Conservation (phyloP, 257 asterid species). For the Paraleonurus japonicus region DNA sequence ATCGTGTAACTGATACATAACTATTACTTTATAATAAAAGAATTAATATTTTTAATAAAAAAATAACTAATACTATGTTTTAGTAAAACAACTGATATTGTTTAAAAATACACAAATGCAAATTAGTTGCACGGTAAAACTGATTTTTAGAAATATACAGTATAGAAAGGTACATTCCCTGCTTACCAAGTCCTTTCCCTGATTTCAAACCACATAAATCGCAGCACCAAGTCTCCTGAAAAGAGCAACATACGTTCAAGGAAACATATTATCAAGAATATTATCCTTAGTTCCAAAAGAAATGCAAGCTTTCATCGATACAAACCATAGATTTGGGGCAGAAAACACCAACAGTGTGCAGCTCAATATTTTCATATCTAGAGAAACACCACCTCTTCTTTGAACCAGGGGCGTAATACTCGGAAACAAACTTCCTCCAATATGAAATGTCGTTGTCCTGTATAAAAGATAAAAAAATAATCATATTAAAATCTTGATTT, state of each 20-base stretch:
- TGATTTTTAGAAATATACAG: not conserved
- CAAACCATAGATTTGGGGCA: slow-evolving; percentile 46
- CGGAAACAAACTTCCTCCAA: slow-evolving; percentile 59
- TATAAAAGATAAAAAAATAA: not conserved
- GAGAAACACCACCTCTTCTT: slow-evolving; percentile 69
- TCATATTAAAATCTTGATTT: not conserved
- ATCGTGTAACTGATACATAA: not conserved
- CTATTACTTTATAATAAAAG: too few relatives aligned
- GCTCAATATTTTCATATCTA: slow-evolving; percentile 38
- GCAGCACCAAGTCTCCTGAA: slow-evolving; percentile 56
- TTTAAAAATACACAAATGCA: too few relatives aligned
- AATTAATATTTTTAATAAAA: too few relatives aligned
- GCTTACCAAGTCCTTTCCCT: slow-evolving; percentile 65
- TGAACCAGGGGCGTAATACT: slow-evolving; percentile 54
- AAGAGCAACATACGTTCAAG: slow-evolving; percentile 7
- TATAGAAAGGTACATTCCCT: slow-evolving; percentile 6
- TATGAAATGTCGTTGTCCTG: slow-evolving; percentile 50
- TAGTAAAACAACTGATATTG: too few relatives aligned
- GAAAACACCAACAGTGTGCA: slow-evolving; percentile 37
- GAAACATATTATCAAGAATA: not conserved
- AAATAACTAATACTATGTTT: too few relatives aligned
- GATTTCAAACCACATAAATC: slow-evolving; percentile 52
- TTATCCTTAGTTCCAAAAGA: not conserved
- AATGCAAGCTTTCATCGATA: slow-evolving; percentile 4
- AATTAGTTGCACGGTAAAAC: not conserved